Base-by-base conservation (phyloP, 2,329 filamentous ascomycete species). In the Ascochyta rabiei region DNA sequence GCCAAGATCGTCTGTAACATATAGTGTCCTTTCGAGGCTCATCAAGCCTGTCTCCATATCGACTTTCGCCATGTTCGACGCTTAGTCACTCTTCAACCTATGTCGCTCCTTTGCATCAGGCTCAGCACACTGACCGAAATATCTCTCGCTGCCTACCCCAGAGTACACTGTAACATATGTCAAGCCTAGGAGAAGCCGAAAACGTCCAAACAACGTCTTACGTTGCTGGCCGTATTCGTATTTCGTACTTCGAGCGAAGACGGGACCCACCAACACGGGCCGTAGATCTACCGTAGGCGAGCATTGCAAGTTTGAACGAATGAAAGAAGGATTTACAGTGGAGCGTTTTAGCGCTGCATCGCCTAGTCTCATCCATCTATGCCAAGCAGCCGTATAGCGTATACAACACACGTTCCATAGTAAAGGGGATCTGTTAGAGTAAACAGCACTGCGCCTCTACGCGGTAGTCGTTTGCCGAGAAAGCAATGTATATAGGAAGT, bases 301-400 rank as follows among this genome's bases (percentile, higher is more conserved):
- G 28, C n/a, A 26, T 31, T 33, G 37, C n/a, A n/a, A 5, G 12
- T 4, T 23, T n/a, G 3, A 19, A 34, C 51, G 33, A 54, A 54
- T 48, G 19, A 35, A 23, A 31, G 26, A 24, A 18, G 18, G 7
- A 30, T 26, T 15, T 45, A 18, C 43, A 26, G 33, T 43, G 19
- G 19, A 15, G 34, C 39, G 33, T n/a, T 15, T 9, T 42, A 18
- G 28, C 24, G 33, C 39, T 23, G n/a, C 39, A 31, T 44, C 33
- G 31, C 33, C 19, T 40, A 23, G 10, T 16, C 41, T 6, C 26
- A 21, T 15, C 31, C 23, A 34, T 15, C 7, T 38, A 21, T 38
- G 35, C 35, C 35, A 38, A 38, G 35, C 24, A n/a, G 24, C 41
- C 45, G 41, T 55, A 42, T 15, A 42, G 26, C 52, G 52, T 55